Base-by-base conservation (phyloP, 306 rosid genomes). In the Quercus gilva region DNA sequence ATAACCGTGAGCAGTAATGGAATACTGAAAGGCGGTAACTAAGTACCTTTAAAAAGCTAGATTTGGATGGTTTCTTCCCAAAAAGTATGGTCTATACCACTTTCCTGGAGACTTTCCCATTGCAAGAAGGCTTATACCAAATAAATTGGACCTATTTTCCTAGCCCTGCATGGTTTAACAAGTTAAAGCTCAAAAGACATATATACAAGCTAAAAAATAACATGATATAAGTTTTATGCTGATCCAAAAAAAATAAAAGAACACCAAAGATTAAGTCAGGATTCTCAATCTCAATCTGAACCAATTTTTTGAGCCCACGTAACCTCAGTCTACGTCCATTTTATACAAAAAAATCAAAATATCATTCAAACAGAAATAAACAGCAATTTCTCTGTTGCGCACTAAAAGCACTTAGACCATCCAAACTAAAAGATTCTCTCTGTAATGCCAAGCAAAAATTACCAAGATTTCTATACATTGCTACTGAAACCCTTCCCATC, bases 51-150 rank as follows among this genome's bases (percentile, higher is more conserved):
- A 18, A 74, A 70, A 77, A 69, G 77, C 84, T 86, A 67, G 91
- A 81, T 86, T 92, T 94, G 18, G 95, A 81, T 1, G 96, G 86
- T 83, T 92, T 94, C 89, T 91, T 94, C 81, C 97, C 94, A 51
- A 83, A 85, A 41, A 92, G 82, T n/a, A 94, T 87, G 53, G 79
- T 85, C 89, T 73, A 91, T 87, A 94, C 97, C 98, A 92, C 87
- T 91, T 94, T 53, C 87, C 97, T 13, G 97, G 97, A 52, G 96
- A 91, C 85, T 85, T 92, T 65, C 97, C 97, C 98, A 94, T 94
- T 73, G 60, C 81, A 26, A 67, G 21, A 59, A 57, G 77, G 75
- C 29, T 13, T 64, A 3, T 64, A 29, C 19, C 70, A 64, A 64
- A 15, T 64, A 64, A 14, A 64, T 35, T 1, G 21, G 14, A 64